Percentiles rank a stretch among this genome's conserved stretches.
Evolutionary conservation across 805 yeast species (phyloP).

Genomic region (Alloascoidea africana): DNA sequence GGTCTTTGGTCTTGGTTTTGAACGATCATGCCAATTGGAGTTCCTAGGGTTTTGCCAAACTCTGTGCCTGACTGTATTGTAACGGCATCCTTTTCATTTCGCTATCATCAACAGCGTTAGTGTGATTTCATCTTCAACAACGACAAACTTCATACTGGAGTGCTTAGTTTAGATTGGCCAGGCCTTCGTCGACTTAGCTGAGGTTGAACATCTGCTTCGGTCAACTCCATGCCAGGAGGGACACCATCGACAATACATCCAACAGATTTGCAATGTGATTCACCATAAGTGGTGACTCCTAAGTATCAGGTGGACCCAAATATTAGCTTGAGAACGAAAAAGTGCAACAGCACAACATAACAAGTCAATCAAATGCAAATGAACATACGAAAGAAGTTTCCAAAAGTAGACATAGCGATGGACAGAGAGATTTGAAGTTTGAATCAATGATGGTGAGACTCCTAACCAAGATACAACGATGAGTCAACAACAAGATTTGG

Average conservation of each 20-base stretch:
- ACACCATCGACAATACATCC: slow-evolving; percentile 98
- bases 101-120: slow-evolving; percentile 4
- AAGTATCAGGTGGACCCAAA: too few relatives aligned
- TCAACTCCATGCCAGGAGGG: slow-evolving; percentile 83
- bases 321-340: slow-evolving; percentile 5
- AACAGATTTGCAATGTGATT: slow-evolving; percentile 92
- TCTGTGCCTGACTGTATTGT: slow-evolving; percentile 93
- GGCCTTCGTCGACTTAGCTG: slow-evolving; percentile 96
- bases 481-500: too few relatives aligned
- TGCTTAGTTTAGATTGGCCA: slow-evolving; percentile 83
- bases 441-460: too few relatives aligned
- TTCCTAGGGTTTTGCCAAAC: slow-evolving; percentile 78
- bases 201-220: slow-evolving; percentile 85
- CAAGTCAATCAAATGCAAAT: not conserved
- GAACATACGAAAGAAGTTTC: slow-evolving; percentile 30
- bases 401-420: slow-evolving; percentile 59
- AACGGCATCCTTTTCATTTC: slow-evolving; percentile 90
- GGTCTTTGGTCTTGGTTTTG: slow-evolving; percentile 95
- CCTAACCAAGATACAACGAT: too few relatives aligned
- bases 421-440: not conserved
- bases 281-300: slow-evolving; percentile 92
- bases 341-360: too few relatives aligned
- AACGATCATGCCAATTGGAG: slow-evolving; percentile 91
- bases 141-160: slow-evolving; percentile 35
- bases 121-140: not conserved